Conservation (phyloP, 2,329 filamentous ascomycete genomes). For the Pseudohalonectria lignicola region DNA sequence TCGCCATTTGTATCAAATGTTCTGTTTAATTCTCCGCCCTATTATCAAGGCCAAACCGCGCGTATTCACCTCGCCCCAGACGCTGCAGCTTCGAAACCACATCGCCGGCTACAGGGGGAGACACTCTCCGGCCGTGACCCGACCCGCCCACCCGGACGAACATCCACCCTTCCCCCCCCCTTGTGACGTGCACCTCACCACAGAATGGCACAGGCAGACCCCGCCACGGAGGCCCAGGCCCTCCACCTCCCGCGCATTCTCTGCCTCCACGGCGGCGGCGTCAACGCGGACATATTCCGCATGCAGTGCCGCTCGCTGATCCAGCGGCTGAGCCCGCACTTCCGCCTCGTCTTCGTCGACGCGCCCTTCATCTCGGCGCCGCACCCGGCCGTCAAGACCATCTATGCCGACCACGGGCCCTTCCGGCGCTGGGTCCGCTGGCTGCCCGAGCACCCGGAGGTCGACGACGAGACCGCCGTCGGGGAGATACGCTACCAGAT, state of each 20-base stretch:
- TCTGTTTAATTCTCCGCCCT: no score
- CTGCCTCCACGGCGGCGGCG: conserved; percentile 72
- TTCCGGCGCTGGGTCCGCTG: conserved; percentile 48
- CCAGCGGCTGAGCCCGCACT: conserved; percentile 36
- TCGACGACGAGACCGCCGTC: conserved; percentile 24
- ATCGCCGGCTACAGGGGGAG: no score
- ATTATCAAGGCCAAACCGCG: no score
- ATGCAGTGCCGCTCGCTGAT: conserved; percentile 50
- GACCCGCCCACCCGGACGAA: no score
- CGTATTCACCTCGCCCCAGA: no score
- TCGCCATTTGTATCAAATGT: no score
- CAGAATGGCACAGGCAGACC: no score
- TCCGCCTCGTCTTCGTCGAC: conserved; percentile 64
- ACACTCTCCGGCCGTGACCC: no score
- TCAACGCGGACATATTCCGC: conserved; percentile 59
- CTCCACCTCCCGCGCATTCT: conserved; percentile 23
- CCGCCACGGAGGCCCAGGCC: no score
- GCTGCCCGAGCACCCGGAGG: conserved; percentile 38
- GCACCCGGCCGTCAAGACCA: conserved; percentile 4
- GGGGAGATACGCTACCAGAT: conserved; percentile 4
- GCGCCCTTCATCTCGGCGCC: conserved; percentile 38
- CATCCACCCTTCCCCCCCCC: no score
- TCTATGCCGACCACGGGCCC: conserved; percentile 25
- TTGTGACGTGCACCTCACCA: no score
- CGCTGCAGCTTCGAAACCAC: no score